Evolutionary conservation across 441 rosid species (phyloP).

Genomic region (Gossypium lobatum): DNA sequence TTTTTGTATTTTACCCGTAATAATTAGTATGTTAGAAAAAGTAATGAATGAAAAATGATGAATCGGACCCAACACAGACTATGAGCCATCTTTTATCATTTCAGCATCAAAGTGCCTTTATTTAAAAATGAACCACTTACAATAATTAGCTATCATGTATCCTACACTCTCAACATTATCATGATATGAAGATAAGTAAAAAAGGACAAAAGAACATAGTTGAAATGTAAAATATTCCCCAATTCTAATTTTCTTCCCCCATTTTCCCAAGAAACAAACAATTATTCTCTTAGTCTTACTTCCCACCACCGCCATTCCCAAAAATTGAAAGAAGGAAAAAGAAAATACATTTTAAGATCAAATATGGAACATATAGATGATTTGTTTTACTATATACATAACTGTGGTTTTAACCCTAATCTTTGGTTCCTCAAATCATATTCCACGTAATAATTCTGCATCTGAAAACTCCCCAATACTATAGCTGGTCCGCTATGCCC

Average conservation of each 20-base stretch:
- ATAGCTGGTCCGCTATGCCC: constrained; percentile 36
- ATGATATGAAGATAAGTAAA: background rate
- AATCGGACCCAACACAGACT: background rate
- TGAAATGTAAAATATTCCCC: background rate
- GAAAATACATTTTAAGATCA: background rate
- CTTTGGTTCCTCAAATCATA: constrained; percentile 51
- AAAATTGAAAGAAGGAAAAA: background rate
- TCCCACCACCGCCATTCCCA: background rate
- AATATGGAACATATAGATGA: background rate
- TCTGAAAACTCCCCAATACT: constrained; percentile 44
- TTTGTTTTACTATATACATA: constrained; percentile 5
- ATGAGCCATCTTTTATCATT: background rate
- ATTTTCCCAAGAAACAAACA: constrained; percentile 16
- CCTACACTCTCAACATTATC: background rate
- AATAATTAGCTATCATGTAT: background rate
- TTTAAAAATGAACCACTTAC: background rate
- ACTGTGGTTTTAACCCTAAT: constrained; percentile 36
- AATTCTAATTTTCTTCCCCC: background rate
- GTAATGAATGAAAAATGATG: background rate
- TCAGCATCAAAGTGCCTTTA: background rate
- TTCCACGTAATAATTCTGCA: constrained; percentile 51
- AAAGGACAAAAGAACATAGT: background rate
- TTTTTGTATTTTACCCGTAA: no score
- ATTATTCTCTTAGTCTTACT: no score
- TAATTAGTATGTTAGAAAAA: no score